Base-by-base conservation (phyloP, 106 monocot genomes). In the Triglochin maritima region DNA sequence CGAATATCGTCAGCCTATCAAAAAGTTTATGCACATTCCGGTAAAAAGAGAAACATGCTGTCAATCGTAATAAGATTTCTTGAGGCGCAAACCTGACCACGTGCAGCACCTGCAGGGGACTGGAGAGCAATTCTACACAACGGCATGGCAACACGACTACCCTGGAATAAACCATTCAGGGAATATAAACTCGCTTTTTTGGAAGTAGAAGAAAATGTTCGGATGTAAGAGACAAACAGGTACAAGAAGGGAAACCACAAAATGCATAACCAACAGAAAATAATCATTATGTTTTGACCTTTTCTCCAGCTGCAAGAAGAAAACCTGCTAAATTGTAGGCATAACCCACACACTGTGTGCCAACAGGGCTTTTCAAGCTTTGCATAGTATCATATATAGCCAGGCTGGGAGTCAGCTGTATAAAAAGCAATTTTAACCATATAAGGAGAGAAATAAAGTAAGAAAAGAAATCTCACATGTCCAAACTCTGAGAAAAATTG, bases 251-350 rank as follows among this genome's bases (percentile, higher is more conserved):
- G 47, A 59, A 14, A 58, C 10, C 0, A 71, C 16, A 41, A 10
- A 15, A n/a, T 8, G 9, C 14, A 62, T 46, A 44, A 17, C 9
- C 3, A 55, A 55, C 3, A 11, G 9, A 9, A 55, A 63, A 6
- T 5, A 1, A 63, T 46, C 3, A 47, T 13, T 48, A 14, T 7
- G 46, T 44, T 17, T 70, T 64, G 62, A 95, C 94, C 90, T 95
- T 95, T 53, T 90, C 87, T 79, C 94, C 94, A 76, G 94, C 94
- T 13, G 94, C 94, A 63, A 95, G 90, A 79, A 95, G 79, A 85
- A 95, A 95, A 62, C 81, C 94, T 54, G 94, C 83, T 65, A 95
- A 69, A 71, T 95, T 87, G 78, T 85, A 95, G 52, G 94, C 94
- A 83, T 85, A 87, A 13, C 94, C 94, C 4, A 95, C 75, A 72